phyloP scores from a whole-genome alignment of 495 filamentous ascomycete genomes.

The Neurospora sublineolata region DNA sequence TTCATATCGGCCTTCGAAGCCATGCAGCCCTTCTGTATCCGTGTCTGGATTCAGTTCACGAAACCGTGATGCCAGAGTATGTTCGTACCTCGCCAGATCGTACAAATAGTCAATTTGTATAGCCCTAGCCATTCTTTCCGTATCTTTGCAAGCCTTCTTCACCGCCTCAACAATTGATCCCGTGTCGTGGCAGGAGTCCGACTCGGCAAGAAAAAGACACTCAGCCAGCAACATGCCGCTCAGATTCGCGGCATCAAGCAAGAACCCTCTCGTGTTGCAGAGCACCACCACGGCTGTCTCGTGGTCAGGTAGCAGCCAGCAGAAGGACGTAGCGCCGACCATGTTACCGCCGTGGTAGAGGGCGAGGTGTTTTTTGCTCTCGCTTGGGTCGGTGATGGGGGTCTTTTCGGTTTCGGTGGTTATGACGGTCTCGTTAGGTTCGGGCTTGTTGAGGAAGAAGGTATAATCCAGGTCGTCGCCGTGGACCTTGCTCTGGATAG shows the following conservation, averaged over 20 bases:
- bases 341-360: slow-evolving; percentile 17
- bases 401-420: not conserved
- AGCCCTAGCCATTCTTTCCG: not conserved
- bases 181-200: not conserved
- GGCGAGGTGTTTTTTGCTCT: not conserved
- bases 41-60: not conserved
- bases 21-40: not conserved
- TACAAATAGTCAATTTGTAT: slow-evolving; percentile 1
- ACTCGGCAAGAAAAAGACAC: not conserved
- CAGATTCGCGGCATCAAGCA: slow-evolving; percentile 12
- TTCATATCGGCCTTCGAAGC: not conserved
- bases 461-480: not conserved
- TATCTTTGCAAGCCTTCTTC: not conserved
- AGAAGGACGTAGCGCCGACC: slow-evolving; percentile 14
- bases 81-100: not conserved
- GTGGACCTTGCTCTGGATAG: not conserved
- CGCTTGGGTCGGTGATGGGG: not conserved
- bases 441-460: not conserved
- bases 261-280: slow-evolving; percentile 10
- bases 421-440: not conserved
- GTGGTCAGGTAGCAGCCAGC: slow-evolving; percentile 1
- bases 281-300: slow-evolving; percentile 11
- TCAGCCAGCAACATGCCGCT: slow-evolving; percentile 7
- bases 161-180: not conserved
- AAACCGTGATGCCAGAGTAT: not conserved